Evolutionary conservation across 768 basidiomycete genomes (phyloP), one percentile per base, ranked within the genome.

Genomic region (Hygrophoropsis aurantiaca): DNA sequence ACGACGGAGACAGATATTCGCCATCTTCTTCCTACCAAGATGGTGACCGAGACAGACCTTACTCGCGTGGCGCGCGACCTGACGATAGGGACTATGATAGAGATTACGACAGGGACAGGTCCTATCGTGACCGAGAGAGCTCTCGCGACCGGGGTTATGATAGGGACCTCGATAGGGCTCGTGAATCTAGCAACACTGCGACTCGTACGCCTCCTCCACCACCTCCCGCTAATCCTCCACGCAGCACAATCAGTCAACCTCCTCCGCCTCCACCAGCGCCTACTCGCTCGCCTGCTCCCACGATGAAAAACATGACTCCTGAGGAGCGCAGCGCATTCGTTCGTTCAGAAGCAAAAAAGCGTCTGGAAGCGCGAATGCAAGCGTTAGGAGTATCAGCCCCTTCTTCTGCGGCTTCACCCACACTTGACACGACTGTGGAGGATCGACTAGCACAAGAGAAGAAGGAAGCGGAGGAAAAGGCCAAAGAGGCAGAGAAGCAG

Each of bases 401-500:
- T 10, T 34, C 70, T 0, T 23, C 53, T 5, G 67, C 73, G 0
- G 55, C 77, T 11, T 67, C 78, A 23, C 63, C 81, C 6, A 66
- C 74, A 11, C 72, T 94, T 9, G 94, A 97, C 63, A 84, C 80
- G 6, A 79, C 75, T 43, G 91, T 97, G 3, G 88, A 92, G 60
- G 89, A 94, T 54, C 74, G 94, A 9, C 76, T 98, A 5, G 84
- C 80, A 30, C 75, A 83, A 56, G 95, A 98, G 59, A 89, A 87
- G 73, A 84, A 79, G 60, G 95, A 97, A 61, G 94, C 94, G 0
- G 94, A 93, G 53, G 89, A 91, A 62, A 91, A 89, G 64, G 81
- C 80, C 0, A 78, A 74, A 46, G 70, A 76, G 40, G 94, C 92
- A 0, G 94, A 97, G 64, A 77, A 77, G 52, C 84, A 88, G 56